phyloP scores from a whole-genome alignment of 2,329 filamentous ascomycete genomes.

The Arthrobotrys entomopaga region DNA sequence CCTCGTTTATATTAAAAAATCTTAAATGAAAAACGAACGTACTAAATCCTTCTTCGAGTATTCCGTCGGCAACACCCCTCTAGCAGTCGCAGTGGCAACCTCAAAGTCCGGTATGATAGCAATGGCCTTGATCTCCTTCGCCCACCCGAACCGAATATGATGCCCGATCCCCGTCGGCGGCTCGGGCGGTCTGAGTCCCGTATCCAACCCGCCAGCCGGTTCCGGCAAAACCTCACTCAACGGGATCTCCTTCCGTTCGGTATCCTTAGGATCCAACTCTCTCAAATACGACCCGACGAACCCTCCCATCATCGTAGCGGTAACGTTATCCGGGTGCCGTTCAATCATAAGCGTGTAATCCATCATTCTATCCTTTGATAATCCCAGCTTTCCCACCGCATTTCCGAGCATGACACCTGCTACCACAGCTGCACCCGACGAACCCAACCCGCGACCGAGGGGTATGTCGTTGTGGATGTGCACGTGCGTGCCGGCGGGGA shows the following conservation, averaged over 20 bases:
- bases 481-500: constrained; percentile 86
- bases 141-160: constrained; percentile 95
- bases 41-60: constrained; percentile 68
- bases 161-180: constrained; percentile 94
- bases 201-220: constrained; percentile 90
- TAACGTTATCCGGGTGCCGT: constrained; percentile 92
- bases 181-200: constrained; percentile 83
- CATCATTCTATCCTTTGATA: constrained; percentile 83
- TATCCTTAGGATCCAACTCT: constrained; percentile 87
- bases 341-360: constrained; percentile 99
- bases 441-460: constrained; percentile 89
- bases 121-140: constrained; percentile 93
- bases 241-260: constrained; percentile 90
- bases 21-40: not conserved
- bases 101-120: constrained; percentile 97
- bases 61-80: constrained; percentile 80
- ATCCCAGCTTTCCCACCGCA: constrained; percentile 80
- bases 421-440: constrained; percentile 92
- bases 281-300: constrained; percentile 97
- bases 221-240: constrained; percentile 91
- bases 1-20: not conserved
- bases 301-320: constrained; percentile 91
- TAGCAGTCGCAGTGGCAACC: constrained; percentile 90
- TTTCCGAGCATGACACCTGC: constrained; percentile 93
- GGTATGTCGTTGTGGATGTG: constrained; percentile 97